Evolutionary conservation across 2,329 filamentous ascomycete species (phyloP), one percentile per base, ranked within the genome.

Genomic region (Chaetoscypha palmicola): DNA sequence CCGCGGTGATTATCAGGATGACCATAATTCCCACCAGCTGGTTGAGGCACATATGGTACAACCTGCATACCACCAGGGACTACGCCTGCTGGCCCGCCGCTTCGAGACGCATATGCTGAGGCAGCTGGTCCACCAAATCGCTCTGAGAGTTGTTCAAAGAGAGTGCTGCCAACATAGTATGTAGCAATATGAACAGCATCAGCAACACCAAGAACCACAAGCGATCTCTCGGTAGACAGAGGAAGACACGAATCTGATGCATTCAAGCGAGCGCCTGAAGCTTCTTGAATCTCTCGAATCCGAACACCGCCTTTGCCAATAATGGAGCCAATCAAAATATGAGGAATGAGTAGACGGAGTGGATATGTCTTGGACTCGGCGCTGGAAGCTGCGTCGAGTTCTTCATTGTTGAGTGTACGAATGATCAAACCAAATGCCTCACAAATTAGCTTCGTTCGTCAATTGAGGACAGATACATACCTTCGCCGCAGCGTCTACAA

Each of bases 111-210:
- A 63, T 98, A 98, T 22, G 92, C 91, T n/a, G 92, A 98, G 38
- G 92, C 91, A 46, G 89, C 89, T 16, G 92, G 90, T 4, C 92
- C 92, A 41, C 92, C 91, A 57, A 97, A 98, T 32, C 92, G 83
- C 65, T 98, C 92, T 41, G 92, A 96, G 47, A 98, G 75, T 69
- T 98, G 92, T 72, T 98, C 92, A 37, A 94, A 83, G 20, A 98
- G 77, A n/a, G 92, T 98, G 66, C 91, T 94, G 44, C 90, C 91
- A 52, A 98, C 90, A 62, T 98, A 98, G 72, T 97, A 98, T 28
- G 92, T 95, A 38, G 92, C 92, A 66, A 98, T 98, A 68, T 98
- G 92, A 38, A 98, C 91, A 46, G 92, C 91, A 70, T 98, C 92
- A 42, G 92, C 92, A 46, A 98, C 92, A 64, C 92, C 92, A 67